A percentile compares a stretch with the other conserved stretches of the same genome.
Conservation (phyloP, 1,139 yeast genomes). For the Magnusiomyces fungicola region DNA sequence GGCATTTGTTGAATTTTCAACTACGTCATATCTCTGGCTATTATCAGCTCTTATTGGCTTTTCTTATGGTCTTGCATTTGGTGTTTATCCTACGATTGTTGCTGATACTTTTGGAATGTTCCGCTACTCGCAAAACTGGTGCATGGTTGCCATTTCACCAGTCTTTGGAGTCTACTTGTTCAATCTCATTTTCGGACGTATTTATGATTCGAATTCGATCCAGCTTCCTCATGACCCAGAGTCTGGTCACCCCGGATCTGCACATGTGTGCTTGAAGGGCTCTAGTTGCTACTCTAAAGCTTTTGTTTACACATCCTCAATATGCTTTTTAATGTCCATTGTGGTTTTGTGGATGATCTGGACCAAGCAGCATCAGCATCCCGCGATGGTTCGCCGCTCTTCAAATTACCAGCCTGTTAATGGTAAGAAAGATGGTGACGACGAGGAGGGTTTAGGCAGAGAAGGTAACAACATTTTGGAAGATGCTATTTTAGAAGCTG, state of each 20-base stretch:
- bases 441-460: neutral
- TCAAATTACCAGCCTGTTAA: neutral
- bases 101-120: slow-evolving; percentile 66
- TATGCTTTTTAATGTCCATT: slow-evolving; percentile 35
- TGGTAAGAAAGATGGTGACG: neutral
- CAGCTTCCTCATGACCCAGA: neutral
- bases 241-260: slow-evolving; percentile 5
- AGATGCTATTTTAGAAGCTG: neutral
- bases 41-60: slow-evolving; percentile 55
- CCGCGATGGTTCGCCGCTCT: neutral
- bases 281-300: slow-evolving; percentile 24
- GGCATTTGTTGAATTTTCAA: slow-evolving; percentile 22
- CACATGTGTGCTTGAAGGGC: slow-evolving; percentile 24
- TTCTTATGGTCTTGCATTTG: slow-evolving; percentile 69
- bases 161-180: slow-evolving; percentile 30
- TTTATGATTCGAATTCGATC: slow-evolving; percentile 30
- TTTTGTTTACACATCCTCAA: slow-evolving; percentile 27
- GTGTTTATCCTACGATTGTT: slow-evolving; percentile 68
- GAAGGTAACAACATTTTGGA: neutral
- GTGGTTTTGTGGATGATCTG: slow-evolving; percentile 27
- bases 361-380: slow-evolving; percentile 15
- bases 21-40: slow-evolving; percentile 36
- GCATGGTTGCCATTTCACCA: slow-evolving; percentile 41
- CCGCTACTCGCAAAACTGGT: slow-evolving; percentile 73
- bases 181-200: slow-evolving; percentile 30